Evolutionary conservation across 352 stramenopile genomes (phyloP).

Genomic region (Stephanocyclus meneghinianus): DNA sequence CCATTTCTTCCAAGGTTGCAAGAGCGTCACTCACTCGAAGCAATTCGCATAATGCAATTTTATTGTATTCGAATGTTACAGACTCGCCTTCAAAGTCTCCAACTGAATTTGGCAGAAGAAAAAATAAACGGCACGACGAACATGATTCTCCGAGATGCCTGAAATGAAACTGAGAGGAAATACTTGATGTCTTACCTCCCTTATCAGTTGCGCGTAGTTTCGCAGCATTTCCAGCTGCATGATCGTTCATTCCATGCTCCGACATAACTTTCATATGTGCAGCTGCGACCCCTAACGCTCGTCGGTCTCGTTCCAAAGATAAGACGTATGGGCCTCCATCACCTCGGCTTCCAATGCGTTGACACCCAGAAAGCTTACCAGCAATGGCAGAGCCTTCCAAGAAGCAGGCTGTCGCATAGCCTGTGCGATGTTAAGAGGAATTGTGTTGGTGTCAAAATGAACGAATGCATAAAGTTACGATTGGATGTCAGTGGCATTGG

Average conservation of each 20-base stretch:
- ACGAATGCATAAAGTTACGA: no score
- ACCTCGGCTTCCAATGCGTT: conserved; percentile 18
- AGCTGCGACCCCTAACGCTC: conserved; percentile 67
- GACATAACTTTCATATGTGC: conserved; percentile 68
- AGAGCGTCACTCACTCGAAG: conserved; percentile 74
- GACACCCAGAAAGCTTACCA: conserved; percentile 28
- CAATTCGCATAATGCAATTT: conserved; percentile 66
- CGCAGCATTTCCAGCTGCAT: conserved; percentile 51
- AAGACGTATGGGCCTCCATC: conserved; percentile 74
- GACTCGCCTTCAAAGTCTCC: conserved; percentile 45
- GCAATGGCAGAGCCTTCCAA: conserved; percentile 69
- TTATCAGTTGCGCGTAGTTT: conserved; percentile 24
- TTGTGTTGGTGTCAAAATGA: no score
- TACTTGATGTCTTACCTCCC: conserved; percentile 11
- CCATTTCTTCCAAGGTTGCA: conserved; percentile 77
- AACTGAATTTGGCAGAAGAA: neutral
- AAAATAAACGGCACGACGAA: conserved; percentile 1
- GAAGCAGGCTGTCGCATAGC: conserved; percentile 89
- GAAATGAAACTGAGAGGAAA: neutral
- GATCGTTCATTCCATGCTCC: conserved; percentile 52
- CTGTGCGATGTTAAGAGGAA: no score
- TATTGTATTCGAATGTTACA: conserved; percentile 44
- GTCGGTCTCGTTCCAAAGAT: conserved; percentile 70
- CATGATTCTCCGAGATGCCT: neutral
- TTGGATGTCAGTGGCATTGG: no score